A percentile compares a stretch with the other conserved stretches of the same genome.
These are phyloP conservation scores for Zarea fungicola DNA, from an alignment of 2,329 filamentous ascomycete species.

Conservation along the genomic window DNA sequence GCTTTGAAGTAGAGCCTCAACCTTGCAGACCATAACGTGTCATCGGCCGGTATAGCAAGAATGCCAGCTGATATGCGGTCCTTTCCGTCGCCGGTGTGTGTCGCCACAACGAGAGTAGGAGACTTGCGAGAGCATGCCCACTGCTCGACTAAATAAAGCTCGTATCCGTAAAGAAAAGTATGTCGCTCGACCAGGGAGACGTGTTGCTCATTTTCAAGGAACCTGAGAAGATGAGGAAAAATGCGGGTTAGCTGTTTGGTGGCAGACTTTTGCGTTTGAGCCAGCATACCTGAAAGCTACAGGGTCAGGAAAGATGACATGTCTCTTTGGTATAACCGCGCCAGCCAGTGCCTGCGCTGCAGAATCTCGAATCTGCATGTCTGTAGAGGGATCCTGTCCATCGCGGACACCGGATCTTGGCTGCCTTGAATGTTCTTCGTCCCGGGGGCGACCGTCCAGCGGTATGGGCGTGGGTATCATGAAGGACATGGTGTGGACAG, in stretches of 20 bases:
- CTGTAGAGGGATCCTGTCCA: constrained; percentile 17
- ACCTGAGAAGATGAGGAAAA: constrained; percentile 38
- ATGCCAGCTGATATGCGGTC: constrained; percentile 77
- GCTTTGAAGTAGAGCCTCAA: constrained; percentile 82
- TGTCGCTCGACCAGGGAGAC: constrained; percentile 71
- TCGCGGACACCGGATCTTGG: constrained; percentile 20
- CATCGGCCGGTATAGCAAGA: constrained; percentile 74
- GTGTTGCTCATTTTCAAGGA: constrained; percentile 78
- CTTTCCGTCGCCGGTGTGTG: constrained; percentile 81
- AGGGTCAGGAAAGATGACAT: constrained; percentile 54
- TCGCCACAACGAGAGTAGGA: constrained; percentile 86
- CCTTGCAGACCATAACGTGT: constrained; percentile 71
- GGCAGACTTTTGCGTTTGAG: background rate
- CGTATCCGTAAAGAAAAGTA: constrained; percentile 71
- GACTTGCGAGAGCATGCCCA: constrained; percentile 92
- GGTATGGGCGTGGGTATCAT: constrained; percentile 28
- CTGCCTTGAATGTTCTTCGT: constrained; percentile 22
- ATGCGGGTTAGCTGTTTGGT: background rate
- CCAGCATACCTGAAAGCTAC: constrained; percentile 46
- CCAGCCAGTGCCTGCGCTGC: constrained; percentile 17
- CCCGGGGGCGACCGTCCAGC: constrained; percentile 23
- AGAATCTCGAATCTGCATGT: constrained; percentile 15
- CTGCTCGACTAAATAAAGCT: constrained; percentile 92
- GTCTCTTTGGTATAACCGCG: constrained; percentile 32
- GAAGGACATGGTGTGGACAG: constrained; percentile 35